Percentiles rank a stretch among this genome's conserved stretches.
phyloP scores from a whole-genome alignment of 805 yeast genomes.

The Ogataea chonburiensis region DNA sequence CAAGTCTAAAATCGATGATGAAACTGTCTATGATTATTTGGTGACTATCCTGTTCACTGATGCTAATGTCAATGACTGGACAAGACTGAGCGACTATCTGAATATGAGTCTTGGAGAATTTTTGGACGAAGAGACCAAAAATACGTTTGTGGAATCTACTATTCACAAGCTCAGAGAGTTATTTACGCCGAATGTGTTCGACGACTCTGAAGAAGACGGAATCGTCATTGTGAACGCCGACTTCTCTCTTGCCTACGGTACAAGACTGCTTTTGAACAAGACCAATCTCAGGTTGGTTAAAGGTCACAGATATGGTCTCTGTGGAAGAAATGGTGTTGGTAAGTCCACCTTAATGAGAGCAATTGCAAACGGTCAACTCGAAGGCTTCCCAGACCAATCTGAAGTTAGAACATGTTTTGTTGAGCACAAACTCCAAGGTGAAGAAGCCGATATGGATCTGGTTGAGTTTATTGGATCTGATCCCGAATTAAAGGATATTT shows the following conservation, averaged over 20 bases:
- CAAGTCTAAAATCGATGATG: constrained; percentile 35
- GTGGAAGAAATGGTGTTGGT: constrained; percentile 99
- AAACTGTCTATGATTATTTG: constrained; percentile 46
- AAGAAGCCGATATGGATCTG: constrained; percentile 86
- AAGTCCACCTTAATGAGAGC: constrained; percentile 97
- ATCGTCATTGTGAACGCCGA: constrained; percentile 90
- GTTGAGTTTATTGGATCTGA: constrained; percentile 87
- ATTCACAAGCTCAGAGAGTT: constrained; percentile 50
- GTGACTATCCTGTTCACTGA: constrained; percentile 54
- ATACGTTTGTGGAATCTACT: constrained; percentile 42
- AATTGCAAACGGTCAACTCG: constrained; percentile 93
- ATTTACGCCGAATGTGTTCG: constrained; percentile 53
- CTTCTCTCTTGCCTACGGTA: constrained; percentile 95
- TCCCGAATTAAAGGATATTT: constrained; percentile 68
- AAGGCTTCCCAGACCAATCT: constrained; percentile 92
- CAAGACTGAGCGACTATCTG: constrained; percentile 56
- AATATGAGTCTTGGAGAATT: constrained; percentile 38
- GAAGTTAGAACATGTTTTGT: constrained; percentile 91
- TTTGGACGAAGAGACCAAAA: constrained; percentile 35
- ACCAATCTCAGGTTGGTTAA: constrained; percentile 82
- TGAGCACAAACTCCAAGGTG: constrained; percentile 94
- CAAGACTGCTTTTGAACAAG: constrained; percentile 93
- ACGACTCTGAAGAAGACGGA: constrained; percentile 72
- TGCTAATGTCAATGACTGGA: constrained; percentile 74
- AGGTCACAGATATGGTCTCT: constrained; percentile 96